These are phyloP conservation scores for Alternaria sp. DNA, from an alignment of 2,329 filamentous ascomycete species.

Conservation along the genomic window DNA sequence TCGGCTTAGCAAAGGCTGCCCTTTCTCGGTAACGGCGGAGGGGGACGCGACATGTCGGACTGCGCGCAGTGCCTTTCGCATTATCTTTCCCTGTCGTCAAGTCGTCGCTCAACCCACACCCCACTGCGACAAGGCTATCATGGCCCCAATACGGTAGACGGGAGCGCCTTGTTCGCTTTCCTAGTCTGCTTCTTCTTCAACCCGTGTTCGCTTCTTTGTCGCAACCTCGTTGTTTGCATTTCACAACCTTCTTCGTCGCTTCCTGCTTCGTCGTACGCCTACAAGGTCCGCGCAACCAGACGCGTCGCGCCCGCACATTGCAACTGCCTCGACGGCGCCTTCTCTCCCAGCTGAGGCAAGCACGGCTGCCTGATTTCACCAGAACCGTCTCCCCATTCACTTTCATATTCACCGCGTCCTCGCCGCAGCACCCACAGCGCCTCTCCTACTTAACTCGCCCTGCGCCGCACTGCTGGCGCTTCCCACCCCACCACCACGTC, in stretches of 20 bases:
- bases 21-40: slow-evolving; percentile 23
- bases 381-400: background rate
- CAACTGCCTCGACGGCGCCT: slow-evolving; percentile 10
- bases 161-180: slow-evolving; percentile 1
- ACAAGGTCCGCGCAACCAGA: slow-evolving; percentile 4
- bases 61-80: background rate
- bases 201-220: background rate
- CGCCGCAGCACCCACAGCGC: background rate
- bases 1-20: slow-evolving; percentile 5
- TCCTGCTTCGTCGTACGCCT: background rate
- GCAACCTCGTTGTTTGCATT: background rate
- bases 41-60: slow-evolving; percentile 7
- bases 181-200: background rate
- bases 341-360: slow-evolving; percentile 1
- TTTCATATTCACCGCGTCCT: slow-evolving; percentile 1
- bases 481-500: background rate
- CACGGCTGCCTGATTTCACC: slow-evolving; percentile 11
- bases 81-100: background rate
- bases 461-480: background rate
- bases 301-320: slow-evolving; percentile 13
- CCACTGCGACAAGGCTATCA: slow-evolving; percentile 11
- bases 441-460: slow-evolving; percentile 1
- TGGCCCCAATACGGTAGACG: slow-evolving; percentile 7
- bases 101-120: slow-evolving; percentile 7
- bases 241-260: background rate